Base-by-base conservation (phyloP, 306 rosid species). In the Lithocarpus polystachyus region DNA sequence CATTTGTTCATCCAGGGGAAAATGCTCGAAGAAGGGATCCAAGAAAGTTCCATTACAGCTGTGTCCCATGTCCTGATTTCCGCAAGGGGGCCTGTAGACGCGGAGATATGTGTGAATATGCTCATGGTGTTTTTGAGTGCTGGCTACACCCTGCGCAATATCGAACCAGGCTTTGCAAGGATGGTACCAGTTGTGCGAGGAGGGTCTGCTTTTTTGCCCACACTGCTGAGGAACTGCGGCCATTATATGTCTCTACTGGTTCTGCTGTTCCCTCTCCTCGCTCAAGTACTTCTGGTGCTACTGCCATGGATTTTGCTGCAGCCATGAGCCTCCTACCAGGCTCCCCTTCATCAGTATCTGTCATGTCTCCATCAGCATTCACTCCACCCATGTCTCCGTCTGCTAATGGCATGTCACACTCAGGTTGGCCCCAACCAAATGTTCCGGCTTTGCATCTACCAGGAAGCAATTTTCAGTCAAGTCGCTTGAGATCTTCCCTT, bases 21-120 rank as follows among this genome's bases (percentile, higher is more conserved):
- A 94, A 94, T 84, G 98, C 98, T 54, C 92, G 98, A 18, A 89
- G 98, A 80, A 92, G 98, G 92, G 98, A 94, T 77, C 98, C 98
- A 2, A 90, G 98, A 77, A 94, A 94, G 85, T 94, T 86, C 67
- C 98, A 94, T 75, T 94, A 94, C 71, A 94, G 98, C 84, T 94
- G 98, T 73, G 97, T 94, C 52, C 97, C 98, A 33, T 94, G 98
- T 76, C 98, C 98, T 53, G 97, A 92, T 77, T 94, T 94, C 75
- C 91, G 97, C 5, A 94, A 94, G 82, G 98, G 97, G 64, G 96
- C 98, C 78, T 94, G 98, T 79, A 83, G 98, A 56, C 90, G 98
- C 0, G 98, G 96, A 77, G 98, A 94, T 81, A 88, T 94, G 98
- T 94, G 98, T 35, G 98, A 94, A 77, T 94, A 94, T 82, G 98